phyloP scores from a whole-genome alignment of 306 rosid genomes.

The Begonia loranthoides region DNA sequence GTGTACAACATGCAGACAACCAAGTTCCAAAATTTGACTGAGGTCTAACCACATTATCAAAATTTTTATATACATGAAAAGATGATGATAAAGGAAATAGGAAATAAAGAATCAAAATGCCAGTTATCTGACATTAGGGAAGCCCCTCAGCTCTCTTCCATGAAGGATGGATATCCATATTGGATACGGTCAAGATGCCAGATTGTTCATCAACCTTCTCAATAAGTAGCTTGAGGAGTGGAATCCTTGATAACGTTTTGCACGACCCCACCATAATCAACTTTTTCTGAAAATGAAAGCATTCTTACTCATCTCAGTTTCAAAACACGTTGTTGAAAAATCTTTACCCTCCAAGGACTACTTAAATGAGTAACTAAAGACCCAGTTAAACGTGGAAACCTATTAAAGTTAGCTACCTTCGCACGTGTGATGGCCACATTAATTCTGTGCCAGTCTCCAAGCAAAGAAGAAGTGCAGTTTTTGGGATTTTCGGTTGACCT shows the following conservation, averaged over 20 bases:
- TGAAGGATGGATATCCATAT: conserved; percentile 35
- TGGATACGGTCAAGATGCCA: conserved; percentile 42
- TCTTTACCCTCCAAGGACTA: background rate
- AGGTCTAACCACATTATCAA: background rate
- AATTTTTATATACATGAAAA: background rate
- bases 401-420: conserved; percentile 29
- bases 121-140: conserved; percentile 31
- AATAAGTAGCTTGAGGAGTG: conserved; percentile 71
- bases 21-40: background rate
- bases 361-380: background rate
- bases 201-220: conserved; percentile 75
- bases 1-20: background rate
- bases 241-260: conserved; percentile 60
- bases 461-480: conserved; percentile 55
- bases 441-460: conserved; percentile 94
- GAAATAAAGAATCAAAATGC: background rate
- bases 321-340: background rate
- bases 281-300: conserved; percentile 44
- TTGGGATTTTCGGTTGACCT: conserved; percentile 69
- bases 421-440: conserved; percentile 95
- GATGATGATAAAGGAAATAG: background rate
- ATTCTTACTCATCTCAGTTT: background rate
- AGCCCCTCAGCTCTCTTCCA: conserved; percentile 33
- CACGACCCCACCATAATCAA: conserved; percentile 84
- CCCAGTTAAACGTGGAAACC: background rate